These are phyloP conservation scores for Diaporthe sp. DNA, from an alignment of 2,329 filamentous ascomycete genomes.

Conservation along the genomic window DNA sequence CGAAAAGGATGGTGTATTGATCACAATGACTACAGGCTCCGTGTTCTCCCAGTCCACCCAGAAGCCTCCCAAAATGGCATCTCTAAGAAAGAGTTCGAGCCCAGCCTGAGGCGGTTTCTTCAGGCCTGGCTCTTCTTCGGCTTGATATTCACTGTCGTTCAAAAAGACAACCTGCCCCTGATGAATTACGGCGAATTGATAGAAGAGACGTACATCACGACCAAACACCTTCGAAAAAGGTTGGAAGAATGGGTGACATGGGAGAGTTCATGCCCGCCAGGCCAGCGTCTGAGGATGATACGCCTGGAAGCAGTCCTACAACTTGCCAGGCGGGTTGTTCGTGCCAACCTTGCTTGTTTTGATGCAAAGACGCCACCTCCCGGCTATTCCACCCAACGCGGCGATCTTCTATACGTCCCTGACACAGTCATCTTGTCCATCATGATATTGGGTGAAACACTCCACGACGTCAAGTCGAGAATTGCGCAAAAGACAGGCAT, in stretches of 20 bases:
- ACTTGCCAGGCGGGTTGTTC: conserved; percentile 2
- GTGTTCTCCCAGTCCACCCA: neutral
- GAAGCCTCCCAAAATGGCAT: neutral
- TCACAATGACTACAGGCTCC: neutral
- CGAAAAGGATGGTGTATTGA: neutral
- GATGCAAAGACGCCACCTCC: neutral
- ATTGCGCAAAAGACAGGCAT: neutral
- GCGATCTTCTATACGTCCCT: neutral
- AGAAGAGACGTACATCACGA: neutral
- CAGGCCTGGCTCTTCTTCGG: neutral
- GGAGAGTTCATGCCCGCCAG: neutral
- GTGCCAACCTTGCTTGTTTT: neutral
- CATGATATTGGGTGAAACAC: neutral
- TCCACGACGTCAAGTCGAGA: neutral
- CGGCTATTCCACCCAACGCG: neutral
- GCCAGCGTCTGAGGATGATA: conserved; percentile 3
- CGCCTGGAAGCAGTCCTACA: neutral
- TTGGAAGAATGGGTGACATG: neutral
- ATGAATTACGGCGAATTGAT: neutral
- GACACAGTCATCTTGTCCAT: neutral
- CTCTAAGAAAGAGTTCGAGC: neutral
- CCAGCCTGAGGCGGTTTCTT: neutral
- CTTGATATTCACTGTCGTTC: conserved; percentile 3
- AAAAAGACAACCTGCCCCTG: neutral
- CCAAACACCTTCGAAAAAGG: neutral